phyloP scores from a whole-genome alignment of 2,329 filamentous ascomycete species.

The Nigrospora sphaerica region DNA sequence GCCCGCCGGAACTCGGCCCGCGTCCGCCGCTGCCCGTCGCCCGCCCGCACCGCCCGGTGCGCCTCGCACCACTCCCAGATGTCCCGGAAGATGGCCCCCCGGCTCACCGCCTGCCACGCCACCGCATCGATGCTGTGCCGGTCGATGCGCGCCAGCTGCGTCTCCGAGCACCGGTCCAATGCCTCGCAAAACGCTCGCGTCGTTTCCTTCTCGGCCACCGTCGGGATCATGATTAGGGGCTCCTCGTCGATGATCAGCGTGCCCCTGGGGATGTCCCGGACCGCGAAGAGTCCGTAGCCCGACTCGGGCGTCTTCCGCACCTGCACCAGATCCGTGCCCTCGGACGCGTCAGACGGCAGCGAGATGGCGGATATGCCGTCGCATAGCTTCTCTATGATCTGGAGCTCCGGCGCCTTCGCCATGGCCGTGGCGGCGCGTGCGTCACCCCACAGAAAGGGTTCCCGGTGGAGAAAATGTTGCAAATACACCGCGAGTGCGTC shows the following conservation, averaged over 20 bases:
- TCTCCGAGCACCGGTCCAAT: neutral
- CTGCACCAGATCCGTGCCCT: neutral
- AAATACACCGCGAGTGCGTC: no score
- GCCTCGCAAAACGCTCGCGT: neutral
- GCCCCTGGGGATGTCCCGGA: conserved; percentile 8
- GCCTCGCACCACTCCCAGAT: neutral
- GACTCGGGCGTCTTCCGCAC: neutral
- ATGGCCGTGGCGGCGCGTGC: no score
- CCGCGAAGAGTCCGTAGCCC: conserved; percentile 9
- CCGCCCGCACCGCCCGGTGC: conserved; percentile 2
- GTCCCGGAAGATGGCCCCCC: neutral
- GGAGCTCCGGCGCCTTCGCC: no score
- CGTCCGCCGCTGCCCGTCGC: conserved; percentile 1
- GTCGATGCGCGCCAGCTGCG: no score
- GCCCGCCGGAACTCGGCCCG: conserved; percentile 5
- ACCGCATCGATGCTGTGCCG: neutral
- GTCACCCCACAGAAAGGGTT: no score
- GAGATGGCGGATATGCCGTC: no score
- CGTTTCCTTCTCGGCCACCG: conserved; percentile 3
- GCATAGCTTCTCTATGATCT: no score
- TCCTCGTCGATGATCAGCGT: conserved; percentile 9
- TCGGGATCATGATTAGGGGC: conserved; percentile 8
- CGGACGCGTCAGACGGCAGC: no score
- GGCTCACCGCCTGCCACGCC: neutral
- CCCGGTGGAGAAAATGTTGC: no score